Evolutionary conservation across 1,284 basidiomycete species (phyloP).

Genomic region (Ceratobasidium sp.): DNA sequence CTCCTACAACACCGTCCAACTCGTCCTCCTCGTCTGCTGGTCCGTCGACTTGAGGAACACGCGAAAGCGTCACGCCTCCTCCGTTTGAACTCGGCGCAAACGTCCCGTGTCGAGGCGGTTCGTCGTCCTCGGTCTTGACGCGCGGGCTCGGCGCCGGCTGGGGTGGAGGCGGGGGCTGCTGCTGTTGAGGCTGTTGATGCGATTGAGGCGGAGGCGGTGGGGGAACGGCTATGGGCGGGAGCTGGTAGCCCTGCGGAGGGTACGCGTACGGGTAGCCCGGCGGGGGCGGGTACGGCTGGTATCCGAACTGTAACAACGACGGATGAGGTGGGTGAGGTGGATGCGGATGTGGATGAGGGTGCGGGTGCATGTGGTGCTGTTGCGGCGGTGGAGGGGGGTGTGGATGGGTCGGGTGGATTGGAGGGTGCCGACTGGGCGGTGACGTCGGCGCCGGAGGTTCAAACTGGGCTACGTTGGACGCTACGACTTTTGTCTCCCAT

Average conservation of each 20-base stretch:
- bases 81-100: constrained; percentile 18
- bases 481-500: constrained; percentile 70
- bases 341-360: constrained; percentile 19
- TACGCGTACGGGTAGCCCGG: constrained; percentile 44
- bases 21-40: constrained; percentile 51
- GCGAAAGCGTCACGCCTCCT: constrained; percentile 48
- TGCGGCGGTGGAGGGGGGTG: constrained; percentile 50
- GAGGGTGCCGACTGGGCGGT: constrained; percentile 51
- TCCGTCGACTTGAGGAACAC: constrained; percentile 79
- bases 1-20: constrained; percentile 61
- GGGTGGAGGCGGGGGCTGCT: constrained; percentile 27
- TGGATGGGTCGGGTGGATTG: constrained; percentile 48
- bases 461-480: constrained; percentile 69
- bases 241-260: constrained; percentile 41
- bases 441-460: constrained; percentile 55
- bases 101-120: constrained; percentile 31
- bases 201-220: constrained; percentile 44
- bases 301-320: constrained; percentile 30
- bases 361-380: constrained; percentile 44
- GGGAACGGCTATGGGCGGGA: constrained; percentile 44
- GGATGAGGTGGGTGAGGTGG: constrained; percentile 39
- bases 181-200: too few species aligned
- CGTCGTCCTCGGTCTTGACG: constrained; percentile 48
- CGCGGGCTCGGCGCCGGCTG: constrained; percentile 33
- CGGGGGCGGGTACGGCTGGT: constrained; percentile 35